A percentile compares a stretch with the other conserved stretches of the same genome.
Conservation (phyloP, 306 rosid genomes). For the Pyrus communis region DNA sequence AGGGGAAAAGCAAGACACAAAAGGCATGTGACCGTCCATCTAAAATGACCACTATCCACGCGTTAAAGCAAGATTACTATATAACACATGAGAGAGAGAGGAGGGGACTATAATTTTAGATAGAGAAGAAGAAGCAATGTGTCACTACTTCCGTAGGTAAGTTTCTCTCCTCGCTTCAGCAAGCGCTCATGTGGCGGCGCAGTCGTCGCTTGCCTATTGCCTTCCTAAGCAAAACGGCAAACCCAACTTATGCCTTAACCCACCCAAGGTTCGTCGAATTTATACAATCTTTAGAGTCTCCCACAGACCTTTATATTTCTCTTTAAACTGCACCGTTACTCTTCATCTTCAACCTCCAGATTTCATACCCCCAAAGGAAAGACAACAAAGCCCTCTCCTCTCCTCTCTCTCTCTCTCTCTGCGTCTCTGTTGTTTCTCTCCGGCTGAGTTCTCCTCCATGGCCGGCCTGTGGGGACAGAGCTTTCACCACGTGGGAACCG, state of each 20-base stretch:
- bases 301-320: background rate
- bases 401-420: background rate
- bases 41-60: constrained; percentile 22
- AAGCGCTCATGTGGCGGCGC: constrained; percentile 38
- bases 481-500: constrained; percentile 9
- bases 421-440: background rate
- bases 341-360: background rate
- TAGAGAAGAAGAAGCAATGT: background rate
- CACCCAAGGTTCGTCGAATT: constrained; percentile 18
- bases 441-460: constrained; percentile 3
- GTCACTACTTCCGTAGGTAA: too few species aligned
- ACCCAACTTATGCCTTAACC: constrained; percentile 11
- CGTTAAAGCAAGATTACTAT: constrained; percentile 17
- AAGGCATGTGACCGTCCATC: constrained; percentile 44
- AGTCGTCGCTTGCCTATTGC: background rate
- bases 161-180: background rate
- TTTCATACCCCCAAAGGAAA: background rate
- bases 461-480: constrained; percentile 20
- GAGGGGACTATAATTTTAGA: background rate
- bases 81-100: background rate
- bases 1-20: constrained; percentile 14
- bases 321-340: background rate
- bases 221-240: constrained; percentile 1
- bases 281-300: background rate
- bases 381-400: background rate